Conservation (phyloP, 768 basidiomycete genomes). For the Xerocomellus intermedius region DNA sequence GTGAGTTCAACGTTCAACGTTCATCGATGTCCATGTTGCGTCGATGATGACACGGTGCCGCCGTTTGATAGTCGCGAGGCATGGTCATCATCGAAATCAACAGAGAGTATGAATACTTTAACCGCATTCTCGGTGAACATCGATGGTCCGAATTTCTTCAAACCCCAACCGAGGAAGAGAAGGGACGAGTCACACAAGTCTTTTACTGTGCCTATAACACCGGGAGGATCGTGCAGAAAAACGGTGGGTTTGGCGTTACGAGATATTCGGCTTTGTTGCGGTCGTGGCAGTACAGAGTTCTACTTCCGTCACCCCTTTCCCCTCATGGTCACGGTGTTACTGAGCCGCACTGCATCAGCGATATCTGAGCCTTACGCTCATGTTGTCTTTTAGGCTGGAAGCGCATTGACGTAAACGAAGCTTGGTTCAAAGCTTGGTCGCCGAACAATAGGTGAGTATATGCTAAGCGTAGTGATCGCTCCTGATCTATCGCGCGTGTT, state of each 20-base stretch:
- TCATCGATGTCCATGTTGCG: neutral
- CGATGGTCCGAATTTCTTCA: constrained; percentile 41
- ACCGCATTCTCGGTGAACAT: constrained; percentile 42
- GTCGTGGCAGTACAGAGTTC: neutral
- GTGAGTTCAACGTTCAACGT: constrained; percentile 36
- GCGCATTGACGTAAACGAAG: constrained; percentile 41
- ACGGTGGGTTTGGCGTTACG: constrained; percentile 32
- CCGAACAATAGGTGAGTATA: constrained; percentile 24
- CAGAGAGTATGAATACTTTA: constrained; percentile 30
- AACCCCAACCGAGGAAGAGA: constrained; percentile 31
- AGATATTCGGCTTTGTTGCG: neutral
- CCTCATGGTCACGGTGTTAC: neutral
- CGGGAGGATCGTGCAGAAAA: constrained; percentile 43
- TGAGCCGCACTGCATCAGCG: neutral
- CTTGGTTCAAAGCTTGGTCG: constrained; percentile 39
- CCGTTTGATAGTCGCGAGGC: constrained; percentile 36
- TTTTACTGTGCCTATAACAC: constrained; percentile 41
- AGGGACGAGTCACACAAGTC: constrained; percentile 29
- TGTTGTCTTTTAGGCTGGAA: constrained; percentile 41
- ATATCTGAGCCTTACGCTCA: neutral
- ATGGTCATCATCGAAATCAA: constrained; percentile 46
- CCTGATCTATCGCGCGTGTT: neutral
- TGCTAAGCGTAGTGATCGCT: neutral
- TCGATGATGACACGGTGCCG: constrained; percentile 1
- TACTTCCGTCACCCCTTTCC: neutral